Base-by-base conservation (phyloP, 1,284 basidiomycete genomes). In the Boletellus deceptivus region DNA sequence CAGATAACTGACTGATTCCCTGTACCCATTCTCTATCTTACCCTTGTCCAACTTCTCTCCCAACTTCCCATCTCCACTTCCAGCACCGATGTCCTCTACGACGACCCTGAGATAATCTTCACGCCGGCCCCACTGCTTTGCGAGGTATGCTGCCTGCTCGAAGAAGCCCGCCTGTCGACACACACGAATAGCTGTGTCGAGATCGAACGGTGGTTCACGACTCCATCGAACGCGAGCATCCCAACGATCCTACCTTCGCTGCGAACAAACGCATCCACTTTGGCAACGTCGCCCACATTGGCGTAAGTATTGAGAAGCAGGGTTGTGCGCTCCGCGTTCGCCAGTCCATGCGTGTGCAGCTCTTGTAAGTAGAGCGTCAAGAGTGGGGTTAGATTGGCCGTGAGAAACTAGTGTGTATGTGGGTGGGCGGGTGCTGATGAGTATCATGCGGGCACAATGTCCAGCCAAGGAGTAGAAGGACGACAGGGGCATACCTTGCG, bases 101-200 rank as follows among this genome's bases (percentile, higher is more conserved):
- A 96, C 90, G 46, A 98, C 97, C 46, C 92, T 78, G 37, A 99
- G 68, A 66, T 95, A 98, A 59, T 98, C 96, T 60, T 95, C 92
- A 61, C 98, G 93, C 27, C 90, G 75, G 36, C 85, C 83, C 70
- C 95, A 98, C 64, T 91, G 91, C 72, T 86, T 86, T 6, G 96
- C 96, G 4, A 99, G 80, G 69, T 97, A 99, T 0, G 87, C 84
- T 0, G 97, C 97, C 64, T 99, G 96, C 46, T 92, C 87, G 62
- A 91, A 97, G 70, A 97, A 99, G 0, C 94, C 93, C 0, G 93
- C 96, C 68, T 98, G 96, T 18, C 96, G 80, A 67, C 95, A 98
- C 10, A 99, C 96, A 1, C 93, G 80, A 55, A 99, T 98, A 0
- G 94, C 97, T 0, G 96, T 98, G 52, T 96, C 94, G 31, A 99